Base-by-base conservation (phyloP, 495 filamentous ascomycete genomes). In the Friedmanniomyces simplex region DNA sequence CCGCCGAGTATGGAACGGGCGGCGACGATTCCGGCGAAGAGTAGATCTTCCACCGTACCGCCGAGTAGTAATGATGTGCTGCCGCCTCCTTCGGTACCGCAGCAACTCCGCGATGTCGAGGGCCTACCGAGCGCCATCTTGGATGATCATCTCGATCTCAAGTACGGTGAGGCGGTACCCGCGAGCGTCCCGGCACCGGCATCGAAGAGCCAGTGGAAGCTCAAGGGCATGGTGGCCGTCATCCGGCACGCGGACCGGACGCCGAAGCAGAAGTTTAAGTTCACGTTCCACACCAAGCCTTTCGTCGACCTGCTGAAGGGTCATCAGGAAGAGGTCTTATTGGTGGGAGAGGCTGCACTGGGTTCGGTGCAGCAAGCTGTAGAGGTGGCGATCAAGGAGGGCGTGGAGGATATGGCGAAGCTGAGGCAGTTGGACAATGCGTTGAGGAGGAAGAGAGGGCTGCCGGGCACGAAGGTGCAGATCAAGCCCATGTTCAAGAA, bases 401-500 rank as follows among this genome's bases (percentile, higher is more conserved):
- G 82, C 1, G 71, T 87, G 28, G 93, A 98, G 71, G 94, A 98
- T 67, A 79, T 76, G 50, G 81, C 84, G 26, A 98, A 97, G 73
- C 82, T 98, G 13, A 85, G 81, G 59, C 68, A 88, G 39, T 77
- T 98, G 49, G 82, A 84, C 50, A 91, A 89, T 53, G 89, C 90
- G 13, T 75, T 98, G 13, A 83, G 88, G 37, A 91, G 88, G 68
- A 98, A 97, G 71, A 88, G 91, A 11, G 83, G 81, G 12, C 96
- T 89, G 87, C 82, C 89, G 10, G 93, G 93, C 0, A 98, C 93
- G 4, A 98, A 98, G 71, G 91, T 98, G 25, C 93, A 98, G 72
- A 96, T 98, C 64, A 98, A 98, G 72, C 93, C 93, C 1, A 90
- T 98, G 86, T 98, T 96, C 71, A 82, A 88, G 39, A 95, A 89